Percentiles rank a stretch among this genome's conserved stretches.
phyloP scores from a whole-genome alignment of 139 green algal species.

The Chlamydomonas sphaeroides region DNA sequence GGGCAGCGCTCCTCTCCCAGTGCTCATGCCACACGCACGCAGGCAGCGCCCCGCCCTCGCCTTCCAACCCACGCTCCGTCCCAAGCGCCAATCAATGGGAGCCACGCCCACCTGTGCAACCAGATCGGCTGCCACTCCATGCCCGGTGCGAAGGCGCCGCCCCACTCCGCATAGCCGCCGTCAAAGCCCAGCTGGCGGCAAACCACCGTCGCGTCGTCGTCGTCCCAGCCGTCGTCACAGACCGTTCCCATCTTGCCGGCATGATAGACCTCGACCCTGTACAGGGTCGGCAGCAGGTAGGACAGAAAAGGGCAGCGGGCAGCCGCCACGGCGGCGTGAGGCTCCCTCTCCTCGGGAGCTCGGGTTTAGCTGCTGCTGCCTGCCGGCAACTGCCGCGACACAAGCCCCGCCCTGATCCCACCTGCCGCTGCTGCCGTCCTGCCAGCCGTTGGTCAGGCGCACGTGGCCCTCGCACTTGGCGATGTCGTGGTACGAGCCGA shows the following conservation, averaged over 20 bases:
- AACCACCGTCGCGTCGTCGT: conserved; percentile 32
- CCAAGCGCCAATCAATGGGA: too few species aligned
- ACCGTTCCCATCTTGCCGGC: conserved; percentile 2
- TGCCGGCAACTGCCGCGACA: too few species aligned
- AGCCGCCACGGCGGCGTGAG: too few species aligned
- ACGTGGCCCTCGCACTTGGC: conserved; percentile 4
- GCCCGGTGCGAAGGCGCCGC: conserved; percentile 15
- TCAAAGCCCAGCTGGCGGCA: conserved; percentile 40
- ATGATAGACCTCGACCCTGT: conserved; percentile 19
- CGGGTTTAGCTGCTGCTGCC: too few species aligned
- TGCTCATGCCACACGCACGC: too few species aligned
- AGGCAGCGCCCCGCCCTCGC: too few species aligned
- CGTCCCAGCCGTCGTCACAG: conserved; percentile 25
- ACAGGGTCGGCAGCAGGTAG: too few species aligned
- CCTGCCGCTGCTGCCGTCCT: conserved; percentile 16
- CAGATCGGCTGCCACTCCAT: conserved; percentile 41
- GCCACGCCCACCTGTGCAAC: neutral
- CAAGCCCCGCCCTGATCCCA: neutral
- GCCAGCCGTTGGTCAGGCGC: conserved; percentile 28
- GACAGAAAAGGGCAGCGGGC: too few species aligned
- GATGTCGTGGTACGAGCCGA: conserved; percentile 14
- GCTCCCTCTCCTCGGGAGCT: too few species aligned
- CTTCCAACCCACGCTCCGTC: too few species aligned
- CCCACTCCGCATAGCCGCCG: conserved; percentile 38
- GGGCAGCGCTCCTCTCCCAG: too few species aligned